These are phyloP conservation scores for Ascochyta koolunga DNA, from an alignment of 2,329 filamentous ascomycete genomes.

Conservation along the genomic window DNA sequence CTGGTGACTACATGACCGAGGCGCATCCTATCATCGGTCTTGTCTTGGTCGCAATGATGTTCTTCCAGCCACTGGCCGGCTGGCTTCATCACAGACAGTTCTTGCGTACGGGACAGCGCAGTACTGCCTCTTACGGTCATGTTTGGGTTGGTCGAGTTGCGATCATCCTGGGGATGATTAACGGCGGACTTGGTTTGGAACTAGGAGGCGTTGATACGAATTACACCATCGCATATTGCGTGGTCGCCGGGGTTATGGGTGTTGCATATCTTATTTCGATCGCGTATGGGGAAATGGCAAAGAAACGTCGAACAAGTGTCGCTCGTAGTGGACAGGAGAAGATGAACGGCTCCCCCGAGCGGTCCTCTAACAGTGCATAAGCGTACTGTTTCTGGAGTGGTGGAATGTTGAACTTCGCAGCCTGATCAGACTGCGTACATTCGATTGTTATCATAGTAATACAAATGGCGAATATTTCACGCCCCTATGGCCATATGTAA, in stretches of 20 bases:
- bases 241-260: slow-evolving; percentile 55
- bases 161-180: slow-evolving; percentile 59
- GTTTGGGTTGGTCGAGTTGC: slow-evolving; percentile 60
- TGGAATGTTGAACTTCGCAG: background rate
- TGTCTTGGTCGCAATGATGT: slow-evolving; percentile 54
- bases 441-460: background rate
- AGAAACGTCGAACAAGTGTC: slow-evolving; percentile 1
- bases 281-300: slow-evolving; percentile 5
- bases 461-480: background rate
- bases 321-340: slow-evolving; percentile 10
- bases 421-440: too few species aligned
- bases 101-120: slow-evolving; percentile 51
- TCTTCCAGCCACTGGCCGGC: slow-evolving; percentile 60
- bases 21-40: slow-evolving; percentile 60
- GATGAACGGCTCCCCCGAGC: slow-evolving; percentile 1
- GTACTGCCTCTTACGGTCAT: slow-evolving; percentile 54
- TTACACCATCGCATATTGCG: slow-evolving; percentile 52
- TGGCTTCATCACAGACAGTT: slow-evolving; percentile 58
- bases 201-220: slow-evolving; percentile 25
- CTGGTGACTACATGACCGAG: slow-evolving; percentile 35
- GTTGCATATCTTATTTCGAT: slow-evolving; percentile 2
- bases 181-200: slow-evolving; percentile 59
- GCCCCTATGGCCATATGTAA: too few species aligned
- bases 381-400: background rate
- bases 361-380: background rate